Evolutionary conservation across 2,329 filamentous ascomycete genomes (phyloP).

Genomic region (Pseudogymnoascus destructans): DNA sequence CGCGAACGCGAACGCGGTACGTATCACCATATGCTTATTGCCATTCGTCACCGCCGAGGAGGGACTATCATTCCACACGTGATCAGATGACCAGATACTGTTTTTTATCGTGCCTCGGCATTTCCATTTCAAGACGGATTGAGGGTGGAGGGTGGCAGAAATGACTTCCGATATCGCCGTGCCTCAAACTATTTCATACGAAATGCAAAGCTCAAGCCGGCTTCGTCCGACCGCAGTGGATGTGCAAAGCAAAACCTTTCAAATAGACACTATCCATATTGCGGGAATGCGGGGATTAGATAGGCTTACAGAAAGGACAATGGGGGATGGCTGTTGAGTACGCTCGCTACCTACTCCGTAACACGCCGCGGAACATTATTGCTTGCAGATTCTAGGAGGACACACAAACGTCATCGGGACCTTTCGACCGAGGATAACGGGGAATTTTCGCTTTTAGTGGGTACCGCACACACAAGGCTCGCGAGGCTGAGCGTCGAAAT

Average conservation of each 20-base stretch:
- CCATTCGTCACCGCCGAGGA: background rate
- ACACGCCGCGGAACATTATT: background rate
- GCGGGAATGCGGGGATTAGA: conserved; percentile 3
- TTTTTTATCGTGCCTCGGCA: conserved; percentile 5
- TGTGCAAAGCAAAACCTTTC: conserved; percentile 1
- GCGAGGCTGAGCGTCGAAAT: conserved; percentile 2
- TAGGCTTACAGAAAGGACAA: background rate
- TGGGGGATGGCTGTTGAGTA: background rate
- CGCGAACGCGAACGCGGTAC: background rate
- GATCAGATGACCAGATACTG: background rate
- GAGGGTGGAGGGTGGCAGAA: background rate
- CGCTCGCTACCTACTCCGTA: background rate
- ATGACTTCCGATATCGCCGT: conserved; percentile 1
- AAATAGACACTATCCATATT: conserved; percentile 3
- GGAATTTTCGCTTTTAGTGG: conserved; percentile 7
- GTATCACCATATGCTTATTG: background rate
- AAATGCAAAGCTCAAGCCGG: background rate
- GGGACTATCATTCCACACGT: background rate
- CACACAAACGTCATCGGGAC: conserved; percentile 6
- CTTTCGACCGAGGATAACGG: conserved; percentile 7
- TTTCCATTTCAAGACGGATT: background rate
- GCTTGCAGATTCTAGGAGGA: background rate
- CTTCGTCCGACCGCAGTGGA: background rate
- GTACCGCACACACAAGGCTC: conserved; percentile 7
- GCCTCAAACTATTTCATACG: background rate